Evolutionary conservation across 257 asterid species (phyloP), one percentile per base, ranked within the genome.

Genomic region (Orobanche coerulescens): DNA sequence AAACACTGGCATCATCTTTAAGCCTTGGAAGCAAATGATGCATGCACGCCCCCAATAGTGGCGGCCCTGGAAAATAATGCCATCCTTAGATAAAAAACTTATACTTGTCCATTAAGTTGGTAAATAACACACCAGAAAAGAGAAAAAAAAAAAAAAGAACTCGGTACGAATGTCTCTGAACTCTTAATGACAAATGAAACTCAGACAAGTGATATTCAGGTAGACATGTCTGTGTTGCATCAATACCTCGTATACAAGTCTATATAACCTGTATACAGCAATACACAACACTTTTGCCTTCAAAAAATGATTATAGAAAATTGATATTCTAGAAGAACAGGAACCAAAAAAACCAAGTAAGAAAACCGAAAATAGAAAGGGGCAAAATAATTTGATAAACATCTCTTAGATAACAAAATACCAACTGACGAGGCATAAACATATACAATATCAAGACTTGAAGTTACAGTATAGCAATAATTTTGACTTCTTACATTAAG

Each of bases 41-140:
- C 80, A 72, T 65, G 85, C 80, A 72, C 63, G 85, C 81, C 81
- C 75, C 86, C 82, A 76, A 69, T 54, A 26, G 71, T 73, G 54
- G 76, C 84, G 54, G 76, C 84, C 90, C 95, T 79, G 84, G 84
- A 72, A 81, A 80, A 78, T 61, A 75, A 71, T 6, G 2, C 64
- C 60, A 52, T 73, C 72, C 65, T 61, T 74, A 48, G 23, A 62
- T 28, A 56, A 43, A 76, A 79, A 59, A 66, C 30, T 22, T 18
- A 36, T 59, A 64, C 39, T 19, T 49, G 55, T 68, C 63, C 36
- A 18, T 33, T 23, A n/a, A n/a, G 26, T 18, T 68, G 62, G 69
- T 54, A 16, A 31, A 62, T 42, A 23, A 26, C 28, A 69, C 50
- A 43, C 10, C 50, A 43, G 9, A 36, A 37, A 54, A 39, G 47